A percentile compares a stretch with the other conserved stretches of the same genome.
Conservation (phyloP, 257 asterid species). For the Solanum lycopersicoides region DNA sequence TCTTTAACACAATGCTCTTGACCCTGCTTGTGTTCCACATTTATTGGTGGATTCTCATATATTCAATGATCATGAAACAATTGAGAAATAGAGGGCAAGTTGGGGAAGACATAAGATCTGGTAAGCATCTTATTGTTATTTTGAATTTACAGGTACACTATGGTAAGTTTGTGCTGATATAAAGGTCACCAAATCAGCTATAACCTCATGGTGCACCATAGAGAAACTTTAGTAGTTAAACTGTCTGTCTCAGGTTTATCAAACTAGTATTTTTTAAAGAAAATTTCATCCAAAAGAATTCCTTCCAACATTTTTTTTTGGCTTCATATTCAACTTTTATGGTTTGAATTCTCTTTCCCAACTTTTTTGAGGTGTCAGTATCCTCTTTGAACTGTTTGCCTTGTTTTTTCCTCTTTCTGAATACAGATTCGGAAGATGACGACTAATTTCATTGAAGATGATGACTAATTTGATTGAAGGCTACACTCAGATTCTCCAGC, state of each 20-base stretch:
- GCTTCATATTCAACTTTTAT: background rate
- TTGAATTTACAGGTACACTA: background rate
- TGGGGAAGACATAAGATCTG: constrained; percentile 98
- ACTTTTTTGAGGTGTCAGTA: background rate
- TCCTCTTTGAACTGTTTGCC: background rate
- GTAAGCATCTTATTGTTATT: constrained; percentile 18
- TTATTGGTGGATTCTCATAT: constrained; percentile 96
- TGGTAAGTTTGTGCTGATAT: background rate
- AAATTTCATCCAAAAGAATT: background rate
- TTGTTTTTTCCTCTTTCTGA: background rate
- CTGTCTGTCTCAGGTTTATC: background rate
- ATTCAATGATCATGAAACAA: constrained; percentile 69
- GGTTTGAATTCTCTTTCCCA: background rate
- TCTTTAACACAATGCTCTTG: constrained; percentile 76
- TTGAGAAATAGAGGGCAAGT: constrained; percentile 80
- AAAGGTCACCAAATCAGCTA: background rate
- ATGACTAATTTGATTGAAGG: background rate
- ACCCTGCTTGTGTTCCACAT: constrained; percentile 77
- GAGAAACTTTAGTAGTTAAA: background rate
- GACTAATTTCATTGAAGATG: background rate
- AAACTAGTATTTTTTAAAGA: background rate
- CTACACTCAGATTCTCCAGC: background rate
- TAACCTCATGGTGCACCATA: background rate
- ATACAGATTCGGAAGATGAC: constrained; percentile 7
- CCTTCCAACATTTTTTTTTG: background rate